Evolutionary conservation across 805 yeast species (phyloP), one percentile per base, ranked within the genome.

Genomic region (Ogataea pilisensis): DNA sequence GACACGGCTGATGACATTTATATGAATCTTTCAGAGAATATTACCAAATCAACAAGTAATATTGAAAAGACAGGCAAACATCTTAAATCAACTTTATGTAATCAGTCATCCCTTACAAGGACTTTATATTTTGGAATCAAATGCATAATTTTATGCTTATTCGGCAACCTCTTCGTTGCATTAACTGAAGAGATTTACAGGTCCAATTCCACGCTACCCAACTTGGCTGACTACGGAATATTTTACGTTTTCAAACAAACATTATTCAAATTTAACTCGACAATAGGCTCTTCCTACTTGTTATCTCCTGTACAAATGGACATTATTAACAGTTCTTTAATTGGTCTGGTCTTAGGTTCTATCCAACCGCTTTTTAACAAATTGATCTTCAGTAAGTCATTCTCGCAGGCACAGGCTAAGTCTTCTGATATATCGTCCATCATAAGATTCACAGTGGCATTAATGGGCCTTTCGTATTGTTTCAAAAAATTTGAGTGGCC

Each of bases 391-490:
- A 32, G 32, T 8, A 43, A 43, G 7, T 35, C 44, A 26, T 24
- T n/a, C 3, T 21, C 31, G 14, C 27, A 24, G 11, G 8, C 31
- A 7, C 37, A 11, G 21, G 36, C 44, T 17, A 36, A 49, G 2
- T 42, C 46, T 14, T 39, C 46, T 16, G 49, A 50, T 6, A 38
- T 51, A 3, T 37, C 53, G 2, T 42, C 58, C 2, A 43, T 68
- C 21, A 49, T 70, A 3, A 61, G 74, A 50, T 55, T 79, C 17
- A 60, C 69, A 34, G 75, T 82, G 41, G 82, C 87, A 3, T 72
- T 83, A 51, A 63, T 84, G 32, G 95, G 95, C 3, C 74, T 85
- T 27, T 72, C 80, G 4, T 84, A 79, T 53, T 88, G 87, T 19
- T 72, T 85, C 26, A 72, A 85, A 50, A 79, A 76, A 48, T 67